These are phyloP conservation scores for Magnolia kwangsiensis DNA, from an alignment of 164 flowering plant species.

Conservation along the genomic window DNA sequence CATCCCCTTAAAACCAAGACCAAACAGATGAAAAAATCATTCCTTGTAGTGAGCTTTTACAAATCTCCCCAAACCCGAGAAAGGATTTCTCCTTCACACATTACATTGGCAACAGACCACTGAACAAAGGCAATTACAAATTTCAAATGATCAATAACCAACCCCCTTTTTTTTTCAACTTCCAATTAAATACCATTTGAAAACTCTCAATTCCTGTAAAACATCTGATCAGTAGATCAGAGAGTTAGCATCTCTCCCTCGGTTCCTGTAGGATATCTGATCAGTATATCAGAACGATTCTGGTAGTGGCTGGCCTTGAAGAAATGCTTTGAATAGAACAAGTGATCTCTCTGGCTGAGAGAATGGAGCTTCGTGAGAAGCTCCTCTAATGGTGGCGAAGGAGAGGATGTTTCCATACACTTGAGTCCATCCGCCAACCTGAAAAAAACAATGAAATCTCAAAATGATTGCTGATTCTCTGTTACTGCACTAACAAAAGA, in stretches of 20 bases:
- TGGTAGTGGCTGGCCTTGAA: slow-evolving; percentile 59
- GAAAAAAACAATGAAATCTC: background rate
- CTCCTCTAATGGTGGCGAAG: slow-evolving; percentile 89
- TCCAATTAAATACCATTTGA: background rate
- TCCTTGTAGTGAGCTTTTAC: background rate
- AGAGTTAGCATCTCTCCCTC: background rate
- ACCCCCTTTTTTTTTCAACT: too few relatives aligned
- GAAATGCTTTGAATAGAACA: slow-evolving; percentile 61
- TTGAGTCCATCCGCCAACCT: slow-evolving; percentile 97
- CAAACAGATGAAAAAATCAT: too few relatives aligned
- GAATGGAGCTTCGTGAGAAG: slow-evolving; percentile 89
- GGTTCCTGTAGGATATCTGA: background rate
- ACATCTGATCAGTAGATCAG: background rate
- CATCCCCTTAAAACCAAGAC: too few relatives aligned
- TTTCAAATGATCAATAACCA: too few relatives aligned
- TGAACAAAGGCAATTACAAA: background rate
- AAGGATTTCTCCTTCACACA: background rate
- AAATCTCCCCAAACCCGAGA: background rate
- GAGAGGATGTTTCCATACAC: slow-evolving; percentile 73
- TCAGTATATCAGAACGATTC: slow-evolving; percentile 42
- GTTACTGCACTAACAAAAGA: background rate
- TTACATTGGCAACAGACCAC: background rate
- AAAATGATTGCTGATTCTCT: background rate
- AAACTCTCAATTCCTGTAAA: background rate
- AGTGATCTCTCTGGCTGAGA: slow-evolving; percentile 87